Percentiles rank a stretch among this genome's conserved stretches.
Conservation (phyloP, 2,329 filamentous ascomycete genomes). For the Alternaria solani region DNA sequence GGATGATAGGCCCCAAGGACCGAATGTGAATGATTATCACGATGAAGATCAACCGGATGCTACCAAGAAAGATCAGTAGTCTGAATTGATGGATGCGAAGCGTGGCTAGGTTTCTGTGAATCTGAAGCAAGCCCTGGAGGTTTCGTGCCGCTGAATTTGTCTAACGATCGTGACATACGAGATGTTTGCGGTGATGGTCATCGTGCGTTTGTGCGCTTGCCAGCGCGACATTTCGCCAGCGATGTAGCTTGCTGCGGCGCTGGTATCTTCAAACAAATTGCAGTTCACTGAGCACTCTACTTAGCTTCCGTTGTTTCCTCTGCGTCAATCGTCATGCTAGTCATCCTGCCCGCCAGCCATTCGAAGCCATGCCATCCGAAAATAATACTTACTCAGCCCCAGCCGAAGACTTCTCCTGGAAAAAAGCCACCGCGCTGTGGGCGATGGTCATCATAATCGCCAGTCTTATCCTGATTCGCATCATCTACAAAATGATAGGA, state of each 20-base stretch:
- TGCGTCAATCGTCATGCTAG: background rate
- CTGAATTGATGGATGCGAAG: background rate
- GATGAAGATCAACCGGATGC: background rate
- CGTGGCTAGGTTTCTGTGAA: background rate
- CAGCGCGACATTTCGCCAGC: background rate
- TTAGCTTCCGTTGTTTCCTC: background rate
- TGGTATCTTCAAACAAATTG: background rate
- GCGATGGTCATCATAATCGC: background rate
- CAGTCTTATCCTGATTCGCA: background rate
- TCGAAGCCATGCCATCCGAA: background rate
- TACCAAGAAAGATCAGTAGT: background rate
- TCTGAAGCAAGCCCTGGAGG: background rate
- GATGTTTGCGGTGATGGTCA: background rate
- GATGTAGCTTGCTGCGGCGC: background rate
- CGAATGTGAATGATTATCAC: background rate
- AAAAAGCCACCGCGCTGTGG: slow-evolving; percentile 3
- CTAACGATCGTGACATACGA: background rate
- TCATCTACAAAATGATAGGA: background rate
- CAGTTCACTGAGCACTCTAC: background rate
- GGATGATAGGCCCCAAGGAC: background rate
- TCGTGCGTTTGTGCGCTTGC: background rate
- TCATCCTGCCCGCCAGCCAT: background rate
- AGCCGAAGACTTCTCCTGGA: slow-evolving; percentile 6
- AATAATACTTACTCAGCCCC: background rate
- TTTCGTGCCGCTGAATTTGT: background rate